These are phyloP conservation scores for Rugiboletus extremiorientalis DNA, from an alignment of 1,284 basidiomycete genomes.

Conservation along the genomic window DNA sequence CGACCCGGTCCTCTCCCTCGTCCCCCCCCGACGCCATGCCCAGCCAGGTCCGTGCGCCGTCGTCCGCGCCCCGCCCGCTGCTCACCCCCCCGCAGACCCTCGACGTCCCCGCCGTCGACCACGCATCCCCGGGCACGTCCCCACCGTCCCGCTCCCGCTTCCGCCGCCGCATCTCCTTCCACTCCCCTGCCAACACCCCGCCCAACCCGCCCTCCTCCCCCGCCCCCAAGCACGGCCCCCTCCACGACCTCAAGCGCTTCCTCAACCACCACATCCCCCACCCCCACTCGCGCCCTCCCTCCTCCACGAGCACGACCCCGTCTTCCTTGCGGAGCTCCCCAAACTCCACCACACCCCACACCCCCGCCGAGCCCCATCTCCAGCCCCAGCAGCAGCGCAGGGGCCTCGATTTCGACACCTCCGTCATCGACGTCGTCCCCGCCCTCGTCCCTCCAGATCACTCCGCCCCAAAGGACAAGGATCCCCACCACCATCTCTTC, in stretches of 20 bases:
- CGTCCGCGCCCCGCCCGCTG: neutral
- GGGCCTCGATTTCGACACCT: conserved; percentile 40
- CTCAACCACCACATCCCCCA: conserved; percentile 86
- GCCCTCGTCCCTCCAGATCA: conserved; percentile 21
- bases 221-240: conserved; percentile 55
- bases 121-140: neutral
- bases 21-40: conserved; percentile 10
- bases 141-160: conserved; percentile 20
- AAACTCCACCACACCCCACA: conserved; percentile 29
- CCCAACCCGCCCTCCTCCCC: conserved; percentile 8
- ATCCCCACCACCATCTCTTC: conserved; percentile 16
- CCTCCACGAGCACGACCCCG: conserved; percentile 12
- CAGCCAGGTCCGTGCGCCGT: conserved; percentile 4
- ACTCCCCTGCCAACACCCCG: conserved; percentile 3
- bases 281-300: conserved; percentile 39
- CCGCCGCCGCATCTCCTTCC: conserved; percentile 24
- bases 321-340: conserved; percentile 26
- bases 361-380: conserved; percentile 39
- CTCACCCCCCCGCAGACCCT: neutral
- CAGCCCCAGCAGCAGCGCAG: conserved; percentile 37
- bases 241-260: conserved; percentile 91
- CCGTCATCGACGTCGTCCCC: conserved; percentile 34
- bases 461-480: conserved; percentile 20
- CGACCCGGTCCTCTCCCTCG: neutral
- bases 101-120: neutral